Evolutionary conservation across 176 grass and related monocot species (phyloP).

Genomic region (maize (Zea mays)): DNA sequence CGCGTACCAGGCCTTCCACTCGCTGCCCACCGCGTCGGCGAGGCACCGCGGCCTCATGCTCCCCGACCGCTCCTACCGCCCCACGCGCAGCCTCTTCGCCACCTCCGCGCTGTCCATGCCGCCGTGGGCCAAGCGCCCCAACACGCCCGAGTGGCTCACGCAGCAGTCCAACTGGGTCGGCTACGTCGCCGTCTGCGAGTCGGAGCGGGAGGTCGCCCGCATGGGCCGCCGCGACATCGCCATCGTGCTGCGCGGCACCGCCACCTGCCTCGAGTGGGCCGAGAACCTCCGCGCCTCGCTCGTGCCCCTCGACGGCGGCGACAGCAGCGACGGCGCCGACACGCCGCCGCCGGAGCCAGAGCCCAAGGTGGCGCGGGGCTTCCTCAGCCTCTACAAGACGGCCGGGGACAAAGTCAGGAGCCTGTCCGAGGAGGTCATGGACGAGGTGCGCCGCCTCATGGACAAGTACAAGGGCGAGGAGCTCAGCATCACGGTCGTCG

Average conservation of each 20-base stretch:
- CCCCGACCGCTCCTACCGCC: constrained; percentile 76
- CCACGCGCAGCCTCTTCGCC: constrained; percentile 78
- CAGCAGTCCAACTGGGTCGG: constrained; percentile 87
- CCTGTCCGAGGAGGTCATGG: constrained; percentile 66
- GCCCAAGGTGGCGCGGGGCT: constrained; percentile 69
- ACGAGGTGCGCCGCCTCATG: constrained; percentile 70
- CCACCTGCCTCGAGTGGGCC: constrained; percentile 89
- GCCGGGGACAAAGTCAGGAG: constrained; percentile 58
- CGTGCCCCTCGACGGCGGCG: constrained; percentile 49
- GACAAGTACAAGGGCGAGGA: constrained; percentile 86
- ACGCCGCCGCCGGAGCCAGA: not conserved
- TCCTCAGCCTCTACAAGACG: constrained; percentile 82
- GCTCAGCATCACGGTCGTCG: constrained; percentile 88
- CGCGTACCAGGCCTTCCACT: constrained; percentile 91
- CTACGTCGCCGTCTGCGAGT: constrained; percentile 91
- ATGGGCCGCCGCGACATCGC: constrained; percentile 90
- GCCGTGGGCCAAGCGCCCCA: constrained; percentile 55
- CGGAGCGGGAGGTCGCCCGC: constrained; percentile 69
- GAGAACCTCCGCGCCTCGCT: constrained; percentile 77
- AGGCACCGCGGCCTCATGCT: constrained; percentile 63
- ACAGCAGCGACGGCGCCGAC: not conserved
- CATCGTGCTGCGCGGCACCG: constrained; percentile 81
- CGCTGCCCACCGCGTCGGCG: constrained; percentile 50
- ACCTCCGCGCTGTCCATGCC: constrained; percentile 76
- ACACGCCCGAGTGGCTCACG: constrained; percentile 80